phyloP scores from a whole-genome alignment of 2,329 filamentous ascomycete species.

The Clathrospora elynae region DNA sequence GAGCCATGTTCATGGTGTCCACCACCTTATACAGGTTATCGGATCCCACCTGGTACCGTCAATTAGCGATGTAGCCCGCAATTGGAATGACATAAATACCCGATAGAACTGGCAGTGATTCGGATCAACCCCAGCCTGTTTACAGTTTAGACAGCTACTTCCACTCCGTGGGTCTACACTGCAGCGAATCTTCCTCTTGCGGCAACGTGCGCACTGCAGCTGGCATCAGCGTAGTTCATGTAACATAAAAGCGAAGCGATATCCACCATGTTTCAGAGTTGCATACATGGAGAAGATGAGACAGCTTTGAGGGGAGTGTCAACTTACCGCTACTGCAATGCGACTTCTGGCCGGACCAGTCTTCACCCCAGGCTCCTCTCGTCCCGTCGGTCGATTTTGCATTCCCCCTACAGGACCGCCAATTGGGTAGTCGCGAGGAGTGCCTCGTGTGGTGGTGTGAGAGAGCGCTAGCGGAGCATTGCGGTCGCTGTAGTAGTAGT shows the following conservation, averaged over 20 bases:
- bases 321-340: conserved; percentile 53
- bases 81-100: conserved; percentile 54
- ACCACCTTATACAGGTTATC: conserved; percentile 33
- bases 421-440: conserved; percentile 34
- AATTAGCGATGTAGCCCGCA: conserved; percentile 10
- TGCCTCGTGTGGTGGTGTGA: conserved; percentile 27
- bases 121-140: conserved; percentile 68
- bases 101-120: conserved; percentile 76
- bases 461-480: conserved; percentile 26
- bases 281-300: neutral
- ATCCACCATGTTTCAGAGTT: neutral
- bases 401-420: conserved; percentile 28
- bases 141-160: conserved; percentile 82
- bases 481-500: conserved; percentile 35
- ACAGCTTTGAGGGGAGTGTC: neutral
- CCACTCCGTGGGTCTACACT: conserved; percentile 81
- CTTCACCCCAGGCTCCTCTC: conserved; percentile 41
- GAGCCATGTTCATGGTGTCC: conserved; percentile 22
- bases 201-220: conserved; percentile 79
- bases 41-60: conserved; percentile 40
- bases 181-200: conserved; percentile 93
- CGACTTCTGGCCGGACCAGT: conserved; percentile 53
- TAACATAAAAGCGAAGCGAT: neutral
- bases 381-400: conserved; percentile 13
- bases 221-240: conserved; percentile 3